Base-by-base conservation (phyloP, 2,329 filamentous ascomycete species). In the Penicillium sp. region DNA sequence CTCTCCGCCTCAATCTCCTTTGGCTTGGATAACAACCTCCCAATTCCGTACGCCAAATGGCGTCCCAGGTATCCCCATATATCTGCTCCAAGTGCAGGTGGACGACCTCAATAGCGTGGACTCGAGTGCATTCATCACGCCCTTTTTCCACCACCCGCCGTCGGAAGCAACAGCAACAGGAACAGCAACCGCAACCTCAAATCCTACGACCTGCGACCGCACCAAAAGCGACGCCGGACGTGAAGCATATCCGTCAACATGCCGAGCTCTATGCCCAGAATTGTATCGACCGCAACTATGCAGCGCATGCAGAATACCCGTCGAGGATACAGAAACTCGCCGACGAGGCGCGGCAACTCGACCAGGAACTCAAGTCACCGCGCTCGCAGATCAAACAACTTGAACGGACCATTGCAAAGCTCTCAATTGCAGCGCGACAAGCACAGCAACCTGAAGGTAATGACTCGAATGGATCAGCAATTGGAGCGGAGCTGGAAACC, bases 231-330 rank as follows among this genome's bases (percentile, higher is more conserved):
- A 79, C 79, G 40, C 79, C 94, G 56, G 86, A 96, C 72, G 79
- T 95, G 65, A 91, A 88, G 67, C 85, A 93, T 72, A 95, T 98
- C 66, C 90, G 90, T 49, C 80, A 89, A 63, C 87, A 94, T 69
- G 82, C 86, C 12, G 81, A 84, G 11, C 77, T 94, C 12, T 87
- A 96, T 74, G 80, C 86, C 58, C 76, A 85, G 56, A 97, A 94
- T 64, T 95, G 88, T 70, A 66, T 85, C 50, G 84, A 90, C 57
- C 83, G 93, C 58, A 96, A 96, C 67, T 96, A 96, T 72, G 76
- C 67, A 11, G 66, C 70, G 0, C 76, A 79, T 46, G 69, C 74
- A 9, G 68, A 73, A 11, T 73, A 78, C 43, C 75, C 81, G 3
- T 76, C 71, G 61, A 69, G 70, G 35, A 83, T 84, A 39, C 55